Evolutionary conservation across 1,139 yeast species (phyloP).

Genomic region (Suhomyces taliae): DNA sequence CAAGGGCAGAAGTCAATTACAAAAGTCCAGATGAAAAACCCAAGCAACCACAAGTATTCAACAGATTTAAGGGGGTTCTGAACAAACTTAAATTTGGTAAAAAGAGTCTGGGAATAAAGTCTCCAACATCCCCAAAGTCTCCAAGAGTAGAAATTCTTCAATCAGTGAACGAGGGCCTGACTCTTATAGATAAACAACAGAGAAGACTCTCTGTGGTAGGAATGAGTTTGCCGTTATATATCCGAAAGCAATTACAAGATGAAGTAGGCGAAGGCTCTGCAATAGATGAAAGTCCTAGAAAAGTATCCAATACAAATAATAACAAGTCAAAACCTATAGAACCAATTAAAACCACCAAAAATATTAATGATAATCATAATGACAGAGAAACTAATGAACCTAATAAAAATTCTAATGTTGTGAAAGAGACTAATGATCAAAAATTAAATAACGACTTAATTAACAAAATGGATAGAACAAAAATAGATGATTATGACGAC

Average conservation of each 20-base stretch:
- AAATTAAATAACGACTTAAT: neutral
- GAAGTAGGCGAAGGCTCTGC: slow-evolving; percentile 6
- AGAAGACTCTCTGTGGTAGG: slow-evolving; percentile 41
- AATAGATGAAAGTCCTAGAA: neutral
- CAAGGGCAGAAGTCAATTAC: slow-evolving; percentile 26
- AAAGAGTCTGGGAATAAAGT: neutral
- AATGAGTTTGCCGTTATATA: slow-evolving; percentile 41
- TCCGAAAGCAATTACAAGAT: slow-evolving; percentile 30
- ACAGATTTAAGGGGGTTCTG: slow-evolving; percentile 14
- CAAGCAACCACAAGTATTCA: slow-evolving; percentile 13
- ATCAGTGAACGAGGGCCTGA: neutral
- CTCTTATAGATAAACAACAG: slow-evolving; percentile 2
- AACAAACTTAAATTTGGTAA: slow-evolving; percentile 2
- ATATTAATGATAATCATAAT: neutral
- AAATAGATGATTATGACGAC: neutral
- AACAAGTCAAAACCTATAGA: too few relatives aligned
- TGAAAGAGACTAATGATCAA: neutral
- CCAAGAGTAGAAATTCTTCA: neutral
- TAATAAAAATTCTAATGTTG: neutral
- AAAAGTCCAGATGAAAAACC: neutral
- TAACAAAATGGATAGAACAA: too few relatives aligned
- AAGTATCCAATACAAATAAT: too few relatives aligned
- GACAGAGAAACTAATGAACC: neutral
- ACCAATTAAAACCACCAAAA: neutral
- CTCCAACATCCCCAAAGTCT: neutral